Evolutionary conservation across 768 basidiomycete genomes (phyloP), one percentile per base, ranked within the genome.

Genomic region (Kwoniella europaea): DNA sequence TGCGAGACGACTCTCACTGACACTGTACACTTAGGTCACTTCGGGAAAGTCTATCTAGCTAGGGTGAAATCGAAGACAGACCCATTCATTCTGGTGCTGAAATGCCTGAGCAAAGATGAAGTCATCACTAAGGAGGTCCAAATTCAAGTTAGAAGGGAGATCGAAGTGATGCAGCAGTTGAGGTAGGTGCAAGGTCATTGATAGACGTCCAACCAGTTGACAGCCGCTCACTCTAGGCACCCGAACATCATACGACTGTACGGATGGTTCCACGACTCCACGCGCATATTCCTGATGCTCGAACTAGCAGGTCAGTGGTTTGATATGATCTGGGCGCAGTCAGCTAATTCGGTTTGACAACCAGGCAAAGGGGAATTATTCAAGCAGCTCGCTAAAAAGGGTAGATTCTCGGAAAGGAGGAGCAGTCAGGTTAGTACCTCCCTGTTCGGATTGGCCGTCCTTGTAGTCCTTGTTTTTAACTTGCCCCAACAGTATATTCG

Each of bases 11-110:
- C 92, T 92, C 5, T 87, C 96, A 2, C 93, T 94, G 46, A 50
- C 18, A 18, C 12, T 50, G 18, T 18, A 50, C 18, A 6, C n/a
- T 94, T 95, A 84, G 97, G 97, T 53, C 98, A 98, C 85, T 99
- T 98, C 75, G 97, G 97, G 1, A 91, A 92, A 7, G 97, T 99
- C 29, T 98, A 99, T 86, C 95, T 98, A 90, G 94, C 97, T 54
- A 89, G 95, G 65, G 96, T 94, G 18, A 94, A 94, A 82, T 82
- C 86, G 69, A 87, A 90, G 68, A 92, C 93, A 1, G 88, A 90
- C 69, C 71, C 76, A 1, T 98, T 92, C 86, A 95, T 98, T 81
- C 88, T 98, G 79, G 95, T 95, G 3, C 89, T 98, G 85, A 98
- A 98, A 85, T 94, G 92, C 71, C 87, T 98, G 65, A 93, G 92